A percentile compares a stretch with the other conserved stretches of the same genome.
Conservation (phyloP, 2,329 filamentous ascomycete genomes). For the Aspergillus piperis region DNA sequence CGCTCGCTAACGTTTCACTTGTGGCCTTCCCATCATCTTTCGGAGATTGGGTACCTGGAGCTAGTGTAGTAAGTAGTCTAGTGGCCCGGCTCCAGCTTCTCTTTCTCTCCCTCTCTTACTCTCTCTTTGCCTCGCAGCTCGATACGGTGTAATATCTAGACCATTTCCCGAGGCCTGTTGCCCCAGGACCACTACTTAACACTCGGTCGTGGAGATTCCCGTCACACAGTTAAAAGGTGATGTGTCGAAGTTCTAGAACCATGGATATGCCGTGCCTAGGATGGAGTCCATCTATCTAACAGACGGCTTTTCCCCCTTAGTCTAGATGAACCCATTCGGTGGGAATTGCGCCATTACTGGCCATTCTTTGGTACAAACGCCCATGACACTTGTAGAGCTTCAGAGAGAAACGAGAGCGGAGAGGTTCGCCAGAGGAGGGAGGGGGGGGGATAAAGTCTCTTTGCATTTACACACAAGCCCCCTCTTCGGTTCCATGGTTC, state of each 20-base stretch:
- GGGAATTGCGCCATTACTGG: not conserved
- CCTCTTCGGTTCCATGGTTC: not conserved
- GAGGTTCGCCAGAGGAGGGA: not conserved
- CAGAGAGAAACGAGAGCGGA: not conserved
- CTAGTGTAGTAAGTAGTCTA: too few species aligned
- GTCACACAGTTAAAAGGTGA: not conserved
- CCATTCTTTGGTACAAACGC: not conserved
- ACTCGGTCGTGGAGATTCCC: not conserved
- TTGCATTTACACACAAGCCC: not conserved
- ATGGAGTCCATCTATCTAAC: not conserved
- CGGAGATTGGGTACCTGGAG: conserved; percentile 6
- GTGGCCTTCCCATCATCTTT: conserved; percentile 2
- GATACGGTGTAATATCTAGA: not conserved
- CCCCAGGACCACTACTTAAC: not conserved
- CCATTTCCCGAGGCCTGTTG: not conserved
- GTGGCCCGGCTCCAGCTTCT: too few species aligned
- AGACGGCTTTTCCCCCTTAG: not conserved
- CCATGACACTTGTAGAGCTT: not conserved
- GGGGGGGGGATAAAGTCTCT: not conserved
- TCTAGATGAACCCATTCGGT: not conserved
- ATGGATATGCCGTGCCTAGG: not conserved
- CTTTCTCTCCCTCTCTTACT: too few species aligned
- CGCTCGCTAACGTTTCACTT: conserved; percentile 25
- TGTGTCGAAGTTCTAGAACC: not conserved
- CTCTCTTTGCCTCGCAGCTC: not conserved